These are phyloP conservation scores for Fusarium annulatum DNA, from an alignment of 2,329 filamentous ascomycete genomes.

Conservation along the genomic window DNA sequence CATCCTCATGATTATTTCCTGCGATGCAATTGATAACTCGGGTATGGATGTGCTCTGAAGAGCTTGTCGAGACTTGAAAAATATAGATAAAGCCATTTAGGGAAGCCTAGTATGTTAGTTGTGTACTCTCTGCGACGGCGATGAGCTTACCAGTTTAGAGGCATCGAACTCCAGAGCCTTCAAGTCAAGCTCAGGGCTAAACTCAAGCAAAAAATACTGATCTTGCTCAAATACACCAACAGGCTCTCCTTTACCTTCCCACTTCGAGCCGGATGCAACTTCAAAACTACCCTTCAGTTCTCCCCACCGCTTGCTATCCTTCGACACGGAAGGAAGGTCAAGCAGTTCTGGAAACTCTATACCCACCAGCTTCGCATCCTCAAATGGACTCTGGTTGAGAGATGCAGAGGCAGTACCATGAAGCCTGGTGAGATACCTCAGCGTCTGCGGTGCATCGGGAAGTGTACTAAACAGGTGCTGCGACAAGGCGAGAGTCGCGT, in stretches of 20 bases:
- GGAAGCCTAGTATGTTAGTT: neutral
- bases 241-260: neutral
- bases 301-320: neutral
- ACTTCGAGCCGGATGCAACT: neutral
- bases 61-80: neutral
- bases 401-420: constrained; percentile 5
- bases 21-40: neutral
- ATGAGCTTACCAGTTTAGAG: too few species aligned
- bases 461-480: neutral
- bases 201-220: constrained; percentile 10
- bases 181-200: constrained; percentile 4
- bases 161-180: neutral
- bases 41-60: constrained; percentile 4
- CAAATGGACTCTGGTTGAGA: neutral
- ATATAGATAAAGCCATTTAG: constrained; percentile 4
- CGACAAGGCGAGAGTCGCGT: constrained; percentile 3
- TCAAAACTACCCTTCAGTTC: neutral
- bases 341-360: constrained; percentile 9
- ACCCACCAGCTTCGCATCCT: neutral
- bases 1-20: neutral
- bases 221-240: neutral
- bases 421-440: constrained; percentile 10
- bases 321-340: neutral
- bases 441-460: neutral
- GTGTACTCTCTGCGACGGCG: too few species aligned